Evolutionary conservation across 1,284 basidiomycete species (phyloP).

Genomic region (Trametes polyzona): DNA sequence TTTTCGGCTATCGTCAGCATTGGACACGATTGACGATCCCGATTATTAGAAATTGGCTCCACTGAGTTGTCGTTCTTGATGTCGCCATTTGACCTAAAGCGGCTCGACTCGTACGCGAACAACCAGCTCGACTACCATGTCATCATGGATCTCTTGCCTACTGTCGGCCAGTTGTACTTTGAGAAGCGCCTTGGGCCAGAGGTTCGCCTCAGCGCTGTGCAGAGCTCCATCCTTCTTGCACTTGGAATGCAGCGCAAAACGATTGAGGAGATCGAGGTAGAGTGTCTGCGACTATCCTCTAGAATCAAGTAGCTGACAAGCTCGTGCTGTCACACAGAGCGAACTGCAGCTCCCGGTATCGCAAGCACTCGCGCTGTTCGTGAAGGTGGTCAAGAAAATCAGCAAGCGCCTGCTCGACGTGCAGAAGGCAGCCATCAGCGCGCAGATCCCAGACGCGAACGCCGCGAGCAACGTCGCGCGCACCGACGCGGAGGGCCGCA

Average conservation of each 20-base stretch:
- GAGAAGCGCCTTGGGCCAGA: slow-evolving; percentile 69
- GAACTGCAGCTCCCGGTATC: slow-evolving; percentile 87
- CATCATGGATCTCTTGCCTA: slow-evolving; percentile 90
- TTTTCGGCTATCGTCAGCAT: neutral
- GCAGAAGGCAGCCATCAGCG: slow-evolving; percentile 78
- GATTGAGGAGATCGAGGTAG: slow-evolving; percentile 87
- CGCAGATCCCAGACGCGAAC: slow-evolving; percentile 47
- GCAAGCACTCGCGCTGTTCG: slow-evolving; percentile 90
- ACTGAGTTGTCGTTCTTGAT: slow-evolving; percentile 77
- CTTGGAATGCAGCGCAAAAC: slow-evolving; percentile 92
- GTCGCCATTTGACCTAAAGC: slow-evolving; percentile 95
- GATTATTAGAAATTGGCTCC: slow-evolving; percentile 52
- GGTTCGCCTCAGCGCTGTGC: slow-evolving; percentile 78
- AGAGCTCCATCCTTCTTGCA: slow-evolving; percentile 87
- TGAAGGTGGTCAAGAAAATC: slow-evolving; percentile 89
- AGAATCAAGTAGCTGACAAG: neutral
- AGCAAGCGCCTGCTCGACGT: slow-evolving; percentile 81
- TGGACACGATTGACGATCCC: neutral
- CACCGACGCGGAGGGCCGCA: slow-evolving; percentile 28
- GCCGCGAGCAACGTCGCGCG: slow-evolving; percentile 25
- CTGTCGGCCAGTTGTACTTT: slow-evolving; percentile 84
- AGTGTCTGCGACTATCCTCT: slow-evolving; percentile 20
- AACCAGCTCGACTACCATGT: slow-evolving; percentile 98
- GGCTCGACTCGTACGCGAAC: slow-evolving; percentile 94
- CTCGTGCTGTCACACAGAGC: slow-evolving; percentile 42